Evolutionary conservation across 2,329 filamentous ascomycete species (phyloP), one percentile per base, ranked within the genome.

Genomic region (Aulographum hederae): DNA sequence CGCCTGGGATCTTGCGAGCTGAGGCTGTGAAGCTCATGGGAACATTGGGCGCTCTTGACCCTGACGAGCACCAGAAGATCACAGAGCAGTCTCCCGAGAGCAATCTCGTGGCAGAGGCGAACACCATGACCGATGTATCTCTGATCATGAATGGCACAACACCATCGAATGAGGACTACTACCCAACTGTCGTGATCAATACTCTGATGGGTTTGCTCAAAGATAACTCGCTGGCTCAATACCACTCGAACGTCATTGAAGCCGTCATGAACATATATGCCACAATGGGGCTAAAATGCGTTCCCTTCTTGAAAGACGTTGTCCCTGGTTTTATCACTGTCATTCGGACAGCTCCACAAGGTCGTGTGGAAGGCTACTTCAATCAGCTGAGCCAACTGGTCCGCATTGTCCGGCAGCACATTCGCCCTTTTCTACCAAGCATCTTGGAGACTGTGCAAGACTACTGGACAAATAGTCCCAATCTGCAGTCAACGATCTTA

Each of bases 261-360:
- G 89, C 89, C 4, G 91, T 98, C 44, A 95, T 98, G 74, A 93
- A 82, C 43, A 98, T 98, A 36, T 98, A 98, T 57, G 80, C 89
- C 43, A 98, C 91, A 0, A 67, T 98, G 37, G 89, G 89, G 2
- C 60, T 98, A 43, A 93, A 95, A 50, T 98, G 89, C 50, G 86
- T 98, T 6, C 79, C 82, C 0, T 98, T 95, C 53, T 69, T 98
- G 2, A 78, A 80, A 37, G 78, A 89, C 37, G 94, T 98, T 38
- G 80, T 98, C 19, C 89, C 91, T 0, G 89, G 84, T 0, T 98
- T 98, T 47, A 66, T 98, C 26, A 65, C 72, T 12, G 86, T 98
- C 34, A 93, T 98, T 38, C 70, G 78, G 42, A 78, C 77, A 31
- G 84, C 85, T 4, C 72, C 80, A 12, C 63, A 70, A 2, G 77